A percentile compares a stretch with the other conserved stretches of the same genome.
phyloP scores from a whole-genome alignment of 208 protist species.

The Leishmania aethiopica region DNA sequence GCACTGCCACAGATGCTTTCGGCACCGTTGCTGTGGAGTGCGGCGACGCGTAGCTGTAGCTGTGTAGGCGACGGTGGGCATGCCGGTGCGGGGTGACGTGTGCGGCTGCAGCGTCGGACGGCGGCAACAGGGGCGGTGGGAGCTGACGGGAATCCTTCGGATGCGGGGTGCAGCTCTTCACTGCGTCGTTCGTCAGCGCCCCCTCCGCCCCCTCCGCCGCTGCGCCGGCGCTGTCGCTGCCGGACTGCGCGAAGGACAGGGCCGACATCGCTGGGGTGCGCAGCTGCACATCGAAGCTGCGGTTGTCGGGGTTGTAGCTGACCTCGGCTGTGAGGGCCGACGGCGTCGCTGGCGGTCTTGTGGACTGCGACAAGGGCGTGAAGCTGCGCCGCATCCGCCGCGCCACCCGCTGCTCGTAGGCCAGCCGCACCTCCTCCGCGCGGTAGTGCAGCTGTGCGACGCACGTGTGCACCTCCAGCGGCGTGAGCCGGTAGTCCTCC shows the following conservation, averaged over 20 bases:
- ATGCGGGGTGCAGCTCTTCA: background rate
- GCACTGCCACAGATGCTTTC: constrained; percentile 5
- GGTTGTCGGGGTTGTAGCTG: constrained; percentile 24
- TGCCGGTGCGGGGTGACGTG: background rate
- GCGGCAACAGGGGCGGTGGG: background rate
- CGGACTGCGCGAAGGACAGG: background rate
- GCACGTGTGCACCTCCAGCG: constrained; percentile 70
- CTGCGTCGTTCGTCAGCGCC: background rate
- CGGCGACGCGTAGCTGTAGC: background rate
- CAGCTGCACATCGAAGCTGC: constrained; percentile 31
- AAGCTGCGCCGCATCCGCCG: constrained; percentile 7
- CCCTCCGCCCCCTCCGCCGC: background rate
- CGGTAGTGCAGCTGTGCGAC: constrained; percentile 69
- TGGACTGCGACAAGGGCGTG: background rate
- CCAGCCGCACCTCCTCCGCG: constrained; percentile 42
- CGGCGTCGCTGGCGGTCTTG: background rate
- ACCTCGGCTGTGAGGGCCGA: constrained; percentile 11
- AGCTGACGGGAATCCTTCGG: background rate
- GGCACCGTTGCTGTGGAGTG: background rate
- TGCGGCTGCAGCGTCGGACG: background rate
- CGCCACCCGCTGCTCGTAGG: constrained; percentile 20
- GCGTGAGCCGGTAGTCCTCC: constrained; percentile 73
- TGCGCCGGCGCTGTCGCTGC: background rate
- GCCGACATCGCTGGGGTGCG: background rate
- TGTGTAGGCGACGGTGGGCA: background rate